Percentiles rank a stretch among this genome's conserved stretches.
These are phyloP conservation scores for Gelatoporia subvermispora DNA, from an alignment of 768 basidiomycete genomes.

Conservation along the genomic window DNA sequence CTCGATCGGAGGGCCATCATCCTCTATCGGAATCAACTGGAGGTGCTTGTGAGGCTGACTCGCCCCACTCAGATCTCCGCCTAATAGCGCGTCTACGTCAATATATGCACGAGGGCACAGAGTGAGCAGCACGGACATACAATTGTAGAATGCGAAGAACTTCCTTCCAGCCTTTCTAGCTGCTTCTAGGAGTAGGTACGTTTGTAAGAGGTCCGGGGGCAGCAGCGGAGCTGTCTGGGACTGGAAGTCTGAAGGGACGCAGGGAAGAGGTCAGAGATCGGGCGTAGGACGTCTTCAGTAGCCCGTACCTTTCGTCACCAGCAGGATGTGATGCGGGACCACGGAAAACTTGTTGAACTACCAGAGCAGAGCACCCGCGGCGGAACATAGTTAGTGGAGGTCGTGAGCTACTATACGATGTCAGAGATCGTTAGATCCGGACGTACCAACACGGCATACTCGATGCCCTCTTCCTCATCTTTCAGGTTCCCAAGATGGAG, in stretches of 20 bases:
- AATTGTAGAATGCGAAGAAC: constrained; percentile 89
- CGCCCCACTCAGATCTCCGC: constrained; percentile 76
- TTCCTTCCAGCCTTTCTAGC: constrained; percentile 54
- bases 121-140: constrained; percentile 34
- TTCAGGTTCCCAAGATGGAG: constrained; percentile 73
- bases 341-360: constrained; percentile 88
- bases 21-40: constrained; percentile 71
- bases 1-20: constrained; percentile 74
- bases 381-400: too few species aligned
- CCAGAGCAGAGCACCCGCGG: background rate
- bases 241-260: constrained; percentile 52
- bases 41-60: constrained; percentile 90
- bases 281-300: background rate
- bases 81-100: constrained; percentile 30
- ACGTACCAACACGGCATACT: constrained; percentile 69
- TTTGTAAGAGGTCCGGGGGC: constrained; percentile 73
- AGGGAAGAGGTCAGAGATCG: background rate
- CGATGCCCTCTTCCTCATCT: constrained; percentile 50
- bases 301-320: constrained; percentile 75
- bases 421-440: too few species aligned
- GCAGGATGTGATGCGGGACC: constrained; percentile 79
- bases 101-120: background rate
- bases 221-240: constrained; percentile 77
- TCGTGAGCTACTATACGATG: too few species aligned
- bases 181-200: constrained; percentile 69